Conservation (phyloP, 495 filamentous ascomycete genomes). For the Antarctomyces pellizariae region DNA sequence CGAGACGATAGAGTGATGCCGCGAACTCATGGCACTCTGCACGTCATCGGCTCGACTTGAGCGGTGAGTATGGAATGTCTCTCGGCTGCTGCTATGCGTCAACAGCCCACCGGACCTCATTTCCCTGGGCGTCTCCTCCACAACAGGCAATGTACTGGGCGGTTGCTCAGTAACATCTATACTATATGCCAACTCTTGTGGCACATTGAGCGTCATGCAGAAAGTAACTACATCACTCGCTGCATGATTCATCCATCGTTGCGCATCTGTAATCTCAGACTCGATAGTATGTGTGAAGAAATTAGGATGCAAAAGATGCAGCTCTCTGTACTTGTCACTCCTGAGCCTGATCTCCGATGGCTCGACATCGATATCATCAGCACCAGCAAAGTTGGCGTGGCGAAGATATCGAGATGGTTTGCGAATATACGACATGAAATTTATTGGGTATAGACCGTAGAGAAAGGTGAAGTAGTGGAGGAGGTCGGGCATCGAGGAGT, state of each 20-base stretch:
- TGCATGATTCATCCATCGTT: slow-evolving; percentile 49
- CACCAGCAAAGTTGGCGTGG: slow-evolving; percentile 31
- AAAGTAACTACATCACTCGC: slow-evolving; percentile 45
- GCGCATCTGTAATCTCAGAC: slow-evolving; percentile 42
- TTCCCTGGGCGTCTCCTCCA: no score
- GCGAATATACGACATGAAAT: slow-evolving; percentile 52
- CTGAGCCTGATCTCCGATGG: slow-evolving; percentile 42
- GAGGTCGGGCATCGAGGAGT: slow-evolving; percentile 41
- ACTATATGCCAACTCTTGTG: no score
- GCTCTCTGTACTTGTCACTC: slow-evolving; percentile 40
- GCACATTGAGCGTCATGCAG: slow-evolving; percentile 30
- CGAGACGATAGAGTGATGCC: no score
- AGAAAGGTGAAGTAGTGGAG: slow-evolving; percentile 55
- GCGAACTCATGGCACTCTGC: no score
- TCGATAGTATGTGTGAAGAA: slow-evolving; percentile 49
- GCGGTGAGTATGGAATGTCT: no score
- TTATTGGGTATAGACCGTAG: slow-evolving; percentile 60
- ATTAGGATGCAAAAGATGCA: slow-evolving; percentile 48
- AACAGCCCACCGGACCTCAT: no score
- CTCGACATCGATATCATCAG: slow-evolving; percentile 46
- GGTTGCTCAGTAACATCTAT: no score
- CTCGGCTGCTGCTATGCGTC: no score
- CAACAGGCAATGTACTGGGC: no score
- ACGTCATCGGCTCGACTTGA: no score
- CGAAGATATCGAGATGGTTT: slow-evolving; percentile 50